phyloP scores from a whole-genome alignment of 2,329 filamentous ascomycete species.

The Pseudocercospora pini-densiflorae region DNA sequence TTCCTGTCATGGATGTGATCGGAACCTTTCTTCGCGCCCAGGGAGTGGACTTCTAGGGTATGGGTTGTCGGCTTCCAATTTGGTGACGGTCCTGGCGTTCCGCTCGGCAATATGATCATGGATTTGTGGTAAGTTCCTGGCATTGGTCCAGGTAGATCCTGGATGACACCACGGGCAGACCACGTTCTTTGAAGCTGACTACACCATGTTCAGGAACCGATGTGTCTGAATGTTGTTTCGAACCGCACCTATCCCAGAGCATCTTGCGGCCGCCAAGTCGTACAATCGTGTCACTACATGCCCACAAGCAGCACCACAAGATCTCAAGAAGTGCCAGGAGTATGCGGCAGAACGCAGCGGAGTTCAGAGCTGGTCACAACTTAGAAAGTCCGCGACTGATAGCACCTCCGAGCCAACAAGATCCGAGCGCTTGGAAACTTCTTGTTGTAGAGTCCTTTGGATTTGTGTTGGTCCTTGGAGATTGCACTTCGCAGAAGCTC shows the following conservation, averaged over 20 bases:
- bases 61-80: neutral
- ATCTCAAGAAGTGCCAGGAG: neutral
- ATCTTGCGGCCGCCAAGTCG: neutral
- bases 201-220: neutral
- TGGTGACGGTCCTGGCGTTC: neutral
- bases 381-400: too few species aligned
- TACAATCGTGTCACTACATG: too few species aligned
- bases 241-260: neutral
- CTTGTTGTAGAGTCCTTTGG: neutral
- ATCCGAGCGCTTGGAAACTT: too few species aligned
- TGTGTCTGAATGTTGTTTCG: neutral
- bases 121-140: neutral
- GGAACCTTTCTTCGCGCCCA: neutral
- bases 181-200: neutral
- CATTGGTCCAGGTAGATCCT: neutral
- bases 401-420: too few species aligned
- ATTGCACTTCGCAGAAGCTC: neutral
- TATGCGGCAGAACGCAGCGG: neutral
- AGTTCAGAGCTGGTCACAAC: too few species aligned
- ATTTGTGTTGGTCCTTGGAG: neutral
- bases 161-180: neutral
- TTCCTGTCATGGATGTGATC: neutral
- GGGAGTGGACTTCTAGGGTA: neutral
- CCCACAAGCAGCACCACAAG: neutral
- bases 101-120: neutral